These are phyloP conservation scores for Candida vartiovaarae DNA, from an alignment of 805 yeast species.

Conservation along the genomic window DNA sequence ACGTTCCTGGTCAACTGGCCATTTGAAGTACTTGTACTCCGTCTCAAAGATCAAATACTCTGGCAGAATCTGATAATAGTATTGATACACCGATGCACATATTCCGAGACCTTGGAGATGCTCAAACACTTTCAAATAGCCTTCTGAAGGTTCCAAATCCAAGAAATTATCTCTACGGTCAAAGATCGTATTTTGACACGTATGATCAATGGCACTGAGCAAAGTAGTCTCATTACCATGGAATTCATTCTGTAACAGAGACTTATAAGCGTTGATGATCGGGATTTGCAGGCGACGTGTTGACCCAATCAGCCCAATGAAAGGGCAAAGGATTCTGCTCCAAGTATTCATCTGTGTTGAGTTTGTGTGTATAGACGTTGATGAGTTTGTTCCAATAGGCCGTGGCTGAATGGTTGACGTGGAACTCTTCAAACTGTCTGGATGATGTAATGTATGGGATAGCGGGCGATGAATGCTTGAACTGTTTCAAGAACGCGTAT, in stretches of 20 bases:
- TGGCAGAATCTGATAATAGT: conserved; percentile 22
- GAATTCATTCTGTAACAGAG: too few relatives aligned
- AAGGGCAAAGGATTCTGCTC: conserved; percentile 9
- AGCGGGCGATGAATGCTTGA: conserved; percentile 3
- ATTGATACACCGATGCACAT: conserved; percentile 21
- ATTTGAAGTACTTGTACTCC: conserved; percentile 20
- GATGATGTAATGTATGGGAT: not conserved
- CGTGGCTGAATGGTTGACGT: not conserved
- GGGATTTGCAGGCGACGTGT: conserved; percentile 22
- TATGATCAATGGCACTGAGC: conserved; percentile 3
- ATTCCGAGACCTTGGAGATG: conserved; percentile 23
- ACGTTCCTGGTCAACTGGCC: conserved; percentile 20
- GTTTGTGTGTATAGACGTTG: conserved; percentile 6
- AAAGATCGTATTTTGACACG: conserved; percentile 18
- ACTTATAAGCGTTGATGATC: conserved; percentile 23
- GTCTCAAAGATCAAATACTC: conserved; percentile 24
- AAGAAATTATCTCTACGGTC: conserved; percentile 22
- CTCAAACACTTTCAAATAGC: conserved; percentile 13
- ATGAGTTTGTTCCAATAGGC: not conserved
- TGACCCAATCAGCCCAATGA: conserved; percentile 31
- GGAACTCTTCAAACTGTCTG: not conserved
- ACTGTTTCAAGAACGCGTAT: conserved; percentile 14
- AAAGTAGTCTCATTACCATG: too few relatives aligned
- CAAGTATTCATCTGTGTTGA: conserved; percentile 14
- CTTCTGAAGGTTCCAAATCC: conserved; percentile 15